Evolutionary conservation across 306 rosid genomes (phyloP), one percentile per base, ranked within the genome.

Genomic region (Trifolium dubium): DNA sequence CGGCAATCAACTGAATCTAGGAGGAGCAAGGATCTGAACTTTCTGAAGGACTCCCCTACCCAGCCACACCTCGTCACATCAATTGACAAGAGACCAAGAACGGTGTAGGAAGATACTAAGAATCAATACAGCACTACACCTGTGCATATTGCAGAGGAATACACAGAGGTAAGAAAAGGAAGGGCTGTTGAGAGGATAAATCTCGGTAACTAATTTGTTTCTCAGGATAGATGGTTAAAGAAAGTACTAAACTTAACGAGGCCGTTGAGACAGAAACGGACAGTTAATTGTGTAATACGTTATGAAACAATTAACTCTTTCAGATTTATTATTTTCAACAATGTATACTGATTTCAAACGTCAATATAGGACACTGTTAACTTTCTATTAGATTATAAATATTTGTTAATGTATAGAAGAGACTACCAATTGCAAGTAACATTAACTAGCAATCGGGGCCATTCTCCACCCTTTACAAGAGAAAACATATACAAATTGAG

Each of bases 1-100:
- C 5, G 28, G 10, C 35, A 43, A 76, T 53, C 64, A 66, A 66
- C 44, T 29, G 46, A 65, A 75, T 55, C 60, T 66, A 40, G 49
- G 43, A 14, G 15, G 54, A 54, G 47, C 39, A 64, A 74, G 35
- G 41, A 46, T 46, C 35, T 3, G 14, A 46, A 23, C 23, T 23
- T 23, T 23, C 23, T 23, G 23, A 61, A 3, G 34, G 15, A 17
- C 5, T 6, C 12, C 32, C 60, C 60, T 18, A 30, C 41, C 51
- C 37, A 18, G 40, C 14, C 32, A 17, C 58, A 23, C 54, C 49
- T 34, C 51, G 8, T 63, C 46, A 11, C 9, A 8, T 7, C 50
- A 35, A 62, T 63, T 6, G 0, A 19, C 64, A 28, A 32, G 40
- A n/a, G 34, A 14, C 7, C 29, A 55, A 55, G 54, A n/a, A 71